Evolutionary conservation across 2,329 filamentous ascomycete species (phyloP).

Genomic region (Teratosphaeria nubilosa): DNA sequence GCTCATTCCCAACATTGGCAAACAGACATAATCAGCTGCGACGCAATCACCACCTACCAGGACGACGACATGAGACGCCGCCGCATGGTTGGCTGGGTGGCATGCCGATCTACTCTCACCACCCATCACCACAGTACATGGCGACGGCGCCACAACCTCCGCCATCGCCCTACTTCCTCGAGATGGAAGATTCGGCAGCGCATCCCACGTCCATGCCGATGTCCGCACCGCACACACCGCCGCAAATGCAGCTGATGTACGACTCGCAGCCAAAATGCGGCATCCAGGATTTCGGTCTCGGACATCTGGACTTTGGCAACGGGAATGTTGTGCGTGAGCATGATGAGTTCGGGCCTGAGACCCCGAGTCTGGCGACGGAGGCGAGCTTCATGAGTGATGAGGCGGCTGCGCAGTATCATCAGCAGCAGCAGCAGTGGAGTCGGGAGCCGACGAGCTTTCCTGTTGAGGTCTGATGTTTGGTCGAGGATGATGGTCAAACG

Average conservation of each 20-base stretch:
- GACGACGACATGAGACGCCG: not conserved
- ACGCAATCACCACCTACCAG: conserved; percentile 1
- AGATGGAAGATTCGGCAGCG: conserved; percentile 4
- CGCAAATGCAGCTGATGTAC: conserved; percentile 4
- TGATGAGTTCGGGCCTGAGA: conserved; percentile 16
- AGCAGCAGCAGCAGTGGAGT: conserved; percentile 4
- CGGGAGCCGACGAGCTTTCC: conserved; percentile 11
- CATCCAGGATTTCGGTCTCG: conserved; percentile 9
- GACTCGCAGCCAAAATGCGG: conserved; percentile 3
- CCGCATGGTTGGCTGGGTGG: not conserved
- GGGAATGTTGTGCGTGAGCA: conserved; percentile 11
- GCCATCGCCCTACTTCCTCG: conserved; percentile 14
- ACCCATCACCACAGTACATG: conserved; percentile 1
- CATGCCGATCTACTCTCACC: not conserved
- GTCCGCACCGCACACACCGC: conserved; percentile 9
- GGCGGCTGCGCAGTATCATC: conserved; percentile 6
- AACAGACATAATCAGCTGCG: conserved; percentile 6
- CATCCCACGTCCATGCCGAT: conserved; percentile 1
- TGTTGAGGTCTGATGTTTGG: not conserved
- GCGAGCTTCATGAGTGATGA: conserved; percentile 20
- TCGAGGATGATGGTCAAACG: not conserved
- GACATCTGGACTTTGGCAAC: conserved; percentile 10
- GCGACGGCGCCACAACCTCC: not conserved
- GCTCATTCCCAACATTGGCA: conserved; percentile 3
- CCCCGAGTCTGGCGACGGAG: conserved; percentile 19